Percentiles rank a stretch among this genome's conserved stretches.
phyloP scores from a whole-genome alignment of 768 basidiomycete species.

The Tulasnella sp. region DNA sequence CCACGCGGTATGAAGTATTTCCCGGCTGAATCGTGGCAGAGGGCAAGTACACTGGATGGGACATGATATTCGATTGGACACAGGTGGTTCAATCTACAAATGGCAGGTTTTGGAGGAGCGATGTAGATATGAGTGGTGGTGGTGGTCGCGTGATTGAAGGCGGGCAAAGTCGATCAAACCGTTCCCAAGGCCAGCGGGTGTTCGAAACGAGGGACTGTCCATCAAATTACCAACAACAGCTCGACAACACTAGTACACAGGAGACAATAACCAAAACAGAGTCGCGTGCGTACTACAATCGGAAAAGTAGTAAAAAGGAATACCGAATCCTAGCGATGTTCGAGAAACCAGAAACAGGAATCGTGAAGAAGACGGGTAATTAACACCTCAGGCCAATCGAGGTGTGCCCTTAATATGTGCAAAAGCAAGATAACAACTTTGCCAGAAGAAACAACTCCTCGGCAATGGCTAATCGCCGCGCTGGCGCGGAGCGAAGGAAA shows the following conservation, averaged over 20 bases:
- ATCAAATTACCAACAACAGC: not conserved
- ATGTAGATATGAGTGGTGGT: not conserved
- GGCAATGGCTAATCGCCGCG: not conserved
- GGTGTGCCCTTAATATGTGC: not conserved
- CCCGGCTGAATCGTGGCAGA: constrained; percentile 31
- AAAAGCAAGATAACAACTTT: not conserved
- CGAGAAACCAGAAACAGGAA: not conserved
- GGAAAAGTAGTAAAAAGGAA: not conserved
- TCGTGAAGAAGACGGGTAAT: not conserved
- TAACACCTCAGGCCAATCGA: not conserved
- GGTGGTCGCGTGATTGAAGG: not conserved
- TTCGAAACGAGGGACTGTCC: not conserved
- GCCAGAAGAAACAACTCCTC: not conserved
- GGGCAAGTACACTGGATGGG: constrained; percentile 28
- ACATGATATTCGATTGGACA: not conserved
- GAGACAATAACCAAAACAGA: not conserved
- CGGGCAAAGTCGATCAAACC: not conserved
- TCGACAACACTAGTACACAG: constrained; percentile 1
- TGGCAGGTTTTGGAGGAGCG: not conserved
- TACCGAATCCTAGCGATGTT: constrained; percentile 10
- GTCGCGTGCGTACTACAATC: not conserved
- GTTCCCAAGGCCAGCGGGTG: not conserved
- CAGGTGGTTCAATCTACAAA: not conserved
- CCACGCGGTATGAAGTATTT: constrained; percentile 26
- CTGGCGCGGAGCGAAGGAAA: not conserved